Conservation (phyloP, 805 yeast genomes). For the Candida ficus region DNA sequence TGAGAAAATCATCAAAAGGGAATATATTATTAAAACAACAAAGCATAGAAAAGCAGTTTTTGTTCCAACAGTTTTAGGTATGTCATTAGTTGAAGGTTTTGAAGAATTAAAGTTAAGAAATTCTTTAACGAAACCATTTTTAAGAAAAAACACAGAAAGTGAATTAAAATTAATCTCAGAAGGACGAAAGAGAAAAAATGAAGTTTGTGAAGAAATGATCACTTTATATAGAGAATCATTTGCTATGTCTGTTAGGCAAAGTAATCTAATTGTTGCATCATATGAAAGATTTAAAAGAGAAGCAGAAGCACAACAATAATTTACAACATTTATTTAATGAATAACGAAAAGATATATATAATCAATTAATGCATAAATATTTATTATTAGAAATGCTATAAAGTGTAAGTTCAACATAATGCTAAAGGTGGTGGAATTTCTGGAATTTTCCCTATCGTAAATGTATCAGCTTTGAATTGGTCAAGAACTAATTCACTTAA, state of each 20-base stretch:
- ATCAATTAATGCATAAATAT: background rate
- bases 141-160: constrained; percentile 71
- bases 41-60: constrained; percentile 39
- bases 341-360: background rate
- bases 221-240: constrained; percentile 59
- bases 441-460: constrained; percentile 62
- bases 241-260: constrained; percentile 39
- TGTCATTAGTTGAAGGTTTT: constrained; percentile 84
- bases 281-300: constrained; percentile 20
- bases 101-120: constrained; percentile 69
- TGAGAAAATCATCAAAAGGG: constrained; percentile 64
- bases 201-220: constrained; percentile 52
- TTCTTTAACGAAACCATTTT: constrained; percentile 82
- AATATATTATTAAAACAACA: constrained; percentile 50
- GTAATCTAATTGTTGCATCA: constrained; percentile 31
- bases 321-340: background rate
- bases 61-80: constrained; percentile 79
- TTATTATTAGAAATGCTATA: background rate
- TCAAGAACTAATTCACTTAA: constrained; percentile 38
- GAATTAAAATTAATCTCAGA: constrained; percentile 62
- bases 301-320: background rate
- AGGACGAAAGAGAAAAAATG: constrained; percentile 49
- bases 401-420: constrained; percentile 25
- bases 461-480: constrained; percentile 43
- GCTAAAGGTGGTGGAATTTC: constrained; percentile 66